Percentiles rank a stretch among this genome's conserved stretches.
phyloP scores from a whole-genome alignment of 352 stramenopile genomes.

The Pythium rishiriense region DNA sequence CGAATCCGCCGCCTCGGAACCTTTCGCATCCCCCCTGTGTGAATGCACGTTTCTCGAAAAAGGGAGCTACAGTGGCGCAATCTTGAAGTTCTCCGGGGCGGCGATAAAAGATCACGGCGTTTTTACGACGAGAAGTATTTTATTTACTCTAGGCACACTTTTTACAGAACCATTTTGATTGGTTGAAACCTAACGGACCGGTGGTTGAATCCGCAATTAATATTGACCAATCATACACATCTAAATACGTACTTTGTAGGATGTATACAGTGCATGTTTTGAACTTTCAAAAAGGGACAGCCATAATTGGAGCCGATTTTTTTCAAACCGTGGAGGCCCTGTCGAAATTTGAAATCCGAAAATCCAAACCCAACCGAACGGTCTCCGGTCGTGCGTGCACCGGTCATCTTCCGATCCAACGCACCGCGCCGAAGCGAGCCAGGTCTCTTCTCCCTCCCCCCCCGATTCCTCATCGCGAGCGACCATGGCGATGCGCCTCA shows the following conservation, averaged over 20 bases:
- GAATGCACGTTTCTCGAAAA: conserved; percentile 15
- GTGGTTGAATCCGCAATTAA: neutral
- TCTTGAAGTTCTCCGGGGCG: conserved; percentile 27
- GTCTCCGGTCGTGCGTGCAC: neutral
- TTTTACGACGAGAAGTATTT: conserved; percentile 4
- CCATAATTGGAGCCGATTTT: neutral
- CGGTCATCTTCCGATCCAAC: neutral
- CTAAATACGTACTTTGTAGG: conserved; percentile 20
- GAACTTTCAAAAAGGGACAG: conserved; percentile 26
- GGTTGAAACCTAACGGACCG: conserved; percentile 27
- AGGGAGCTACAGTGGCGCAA: neutral
- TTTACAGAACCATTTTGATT: conserved; percentile 29
- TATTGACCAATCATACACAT: conserved; percentile 18
- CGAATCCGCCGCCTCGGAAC: conserved; percentile 9
- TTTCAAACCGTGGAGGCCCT: neutral
- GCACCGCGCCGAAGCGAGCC: neutral
- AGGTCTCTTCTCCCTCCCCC: neutral
- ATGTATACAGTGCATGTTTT: conserved; percentile 16
- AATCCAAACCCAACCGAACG: conserved; percentile 10
- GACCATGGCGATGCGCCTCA: conserved; percentile 42
- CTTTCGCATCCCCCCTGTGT: neutral
- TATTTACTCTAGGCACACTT: conserved; percentile 4
- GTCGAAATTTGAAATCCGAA: conserved; percentile 29
- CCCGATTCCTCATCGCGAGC: neutral
- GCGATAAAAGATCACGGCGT: conserved; percentile 27